These are phyloP conservation scores for Rhodotorula sp. DNA, from an alignment of 1,284 basidiomycete genomes.

Conservation along the genomic window DNA sequence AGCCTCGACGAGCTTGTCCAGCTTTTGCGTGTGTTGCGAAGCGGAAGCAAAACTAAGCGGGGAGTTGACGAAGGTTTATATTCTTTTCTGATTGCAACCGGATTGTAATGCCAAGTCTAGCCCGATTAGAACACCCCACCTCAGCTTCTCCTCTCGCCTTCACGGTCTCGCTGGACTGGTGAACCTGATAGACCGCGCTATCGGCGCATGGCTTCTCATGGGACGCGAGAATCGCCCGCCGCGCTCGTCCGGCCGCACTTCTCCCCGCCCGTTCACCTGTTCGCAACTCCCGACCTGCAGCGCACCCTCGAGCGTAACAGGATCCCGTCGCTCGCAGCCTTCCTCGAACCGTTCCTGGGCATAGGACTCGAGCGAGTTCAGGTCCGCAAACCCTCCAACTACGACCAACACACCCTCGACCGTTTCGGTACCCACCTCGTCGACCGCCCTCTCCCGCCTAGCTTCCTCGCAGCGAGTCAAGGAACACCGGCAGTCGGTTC, in stretches of 20 bases:
- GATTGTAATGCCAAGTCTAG: neutral
- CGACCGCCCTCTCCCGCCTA: constrained; percentile 14
- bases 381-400: constrained; percentile 14
- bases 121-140: neutral
- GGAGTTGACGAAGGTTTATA: too few relatives aligned
- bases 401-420: neutral
- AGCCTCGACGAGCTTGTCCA: constrained; percentile 7
- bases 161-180: neutral
- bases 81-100: too few relatives aligned
- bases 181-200: neutral
- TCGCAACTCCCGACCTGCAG: constrained; percentile 21
- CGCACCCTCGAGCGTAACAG: constrained; percentile 3
- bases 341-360: constrained; percentile 23
- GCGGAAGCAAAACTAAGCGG: too few relatives aligned
- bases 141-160: neutral
- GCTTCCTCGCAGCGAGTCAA: neutral
- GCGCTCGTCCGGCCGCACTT: constrained; percentile 4
- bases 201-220: neutral
- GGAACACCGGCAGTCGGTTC: neutral
- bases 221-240: neutral
- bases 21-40: constrained; percentile 11
- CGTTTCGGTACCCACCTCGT: constrained; percentile 17
- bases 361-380: constrained; percentile 13
- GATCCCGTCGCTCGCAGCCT: constrained; percentile 10
- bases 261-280: constrained; percentile 20